Percentiles rank a stretch among this genome's conserved stretches.
phyloP scores from a whole-genome alignment of 768 basidiomycete species.

The Russula sp. region DNA sequence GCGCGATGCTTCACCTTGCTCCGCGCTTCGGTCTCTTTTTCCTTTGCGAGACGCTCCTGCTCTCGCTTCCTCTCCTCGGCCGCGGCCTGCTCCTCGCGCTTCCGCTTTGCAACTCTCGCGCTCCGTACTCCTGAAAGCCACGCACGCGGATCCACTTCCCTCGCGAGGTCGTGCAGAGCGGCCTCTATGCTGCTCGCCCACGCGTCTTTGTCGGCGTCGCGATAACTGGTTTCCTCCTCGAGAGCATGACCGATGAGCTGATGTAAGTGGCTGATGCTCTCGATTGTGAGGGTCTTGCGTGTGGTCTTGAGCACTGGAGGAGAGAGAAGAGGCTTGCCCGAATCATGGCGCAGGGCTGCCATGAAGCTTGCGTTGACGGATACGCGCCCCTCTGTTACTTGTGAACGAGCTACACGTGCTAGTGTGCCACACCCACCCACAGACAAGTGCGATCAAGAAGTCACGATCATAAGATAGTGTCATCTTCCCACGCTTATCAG shows the following conservation, averaged over 20 bases:
- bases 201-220: conserved; percentile 12
- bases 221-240: conserved; percentile 17
- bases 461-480: conserved; percentile 1
- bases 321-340: neutral
- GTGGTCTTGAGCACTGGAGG: neutral
- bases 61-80: conserved; percentile 10
- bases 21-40: conserved; percentile 15
- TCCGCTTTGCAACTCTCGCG: conserved; percentile 8
- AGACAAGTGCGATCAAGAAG: neutral
- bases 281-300: conserved; percentile 9
- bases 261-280: conserved; percentile 13
- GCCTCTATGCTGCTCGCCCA: conserved; percentile 11
- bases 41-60: conserved; percentile 13
- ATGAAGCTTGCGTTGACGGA: conserved; percentile 5
- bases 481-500: conserved; percentile 11
- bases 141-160: conserved; percentile 1
- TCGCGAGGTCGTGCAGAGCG: conserved; percentile 17
- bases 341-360: conserved; percentile 1
- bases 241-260: conserved; percentile 8
- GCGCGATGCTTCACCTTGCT: conserved; percentile 6
- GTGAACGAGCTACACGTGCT: too few relatives aligned
- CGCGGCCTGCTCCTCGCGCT: neutral
- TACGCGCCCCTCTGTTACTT: neutral
- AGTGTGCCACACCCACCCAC: too few relatives aligned
- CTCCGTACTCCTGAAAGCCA: conserved; percentile 18